A percentile compares a stretch with the other conserved stretches of the same genome.
phyloP scores from a whole-genome alignment of 768 basidiomycete genomes.

The Termitomyces sp. region DNA sequence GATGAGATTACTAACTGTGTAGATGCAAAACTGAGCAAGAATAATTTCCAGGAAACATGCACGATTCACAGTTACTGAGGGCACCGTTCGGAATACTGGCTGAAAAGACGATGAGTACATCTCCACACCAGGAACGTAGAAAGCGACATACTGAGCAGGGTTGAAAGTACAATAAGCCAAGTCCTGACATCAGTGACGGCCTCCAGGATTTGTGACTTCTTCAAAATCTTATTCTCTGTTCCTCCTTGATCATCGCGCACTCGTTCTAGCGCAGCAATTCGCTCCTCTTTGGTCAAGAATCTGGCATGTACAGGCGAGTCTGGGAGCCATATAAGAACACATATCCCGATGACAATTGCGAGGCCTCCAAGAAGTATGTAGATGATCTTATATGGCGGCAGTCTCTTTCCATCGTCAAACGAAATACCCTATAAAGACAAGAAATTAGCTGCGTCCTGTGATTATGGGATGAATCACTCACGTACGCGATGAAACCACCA shows the following conservation, averaged over 20 bases:
- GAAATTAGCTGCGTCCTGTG: background rate
- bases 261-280: conserved; percentile 57
- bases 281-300: conserved; percentile 51
- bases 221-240: conserved; percentile 53
- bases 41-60: background rate
- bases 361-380: conserved; percentile 56
- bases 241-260: conserved; percentile 65
- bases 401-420: conserved; percentile 37
- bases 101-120: conserved; percentile 17
- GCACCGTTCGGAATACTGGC: conserved; percentile 65
- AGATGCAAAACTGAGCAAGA: background rate
- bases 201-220: conserved; percentile 53
- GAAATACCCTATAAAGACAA: conserved; percentile 42
- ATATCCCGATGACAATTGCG: conserved; percentile 51
- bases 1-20: conserved; percentile 52
- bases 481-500: conserved; percentile 62
- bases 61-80: conserved; percentile 52
- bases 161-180: conserved; percentile 57
- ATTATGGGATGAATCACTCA: conserved; percentile 17
- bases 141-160: conserved; percentile 43
- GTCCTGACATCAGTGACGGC: conserved; percentile 52
- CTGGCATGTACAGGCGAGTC: conserved; percentile 59
- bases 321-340: conserved; percentile 55
- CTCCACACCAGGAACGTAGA: background rate
- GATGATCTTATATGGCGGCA: conserved; percentile 58